Conservation (phyloP, 441 rosid genomes). For the Jatropha multifida region DNA sequence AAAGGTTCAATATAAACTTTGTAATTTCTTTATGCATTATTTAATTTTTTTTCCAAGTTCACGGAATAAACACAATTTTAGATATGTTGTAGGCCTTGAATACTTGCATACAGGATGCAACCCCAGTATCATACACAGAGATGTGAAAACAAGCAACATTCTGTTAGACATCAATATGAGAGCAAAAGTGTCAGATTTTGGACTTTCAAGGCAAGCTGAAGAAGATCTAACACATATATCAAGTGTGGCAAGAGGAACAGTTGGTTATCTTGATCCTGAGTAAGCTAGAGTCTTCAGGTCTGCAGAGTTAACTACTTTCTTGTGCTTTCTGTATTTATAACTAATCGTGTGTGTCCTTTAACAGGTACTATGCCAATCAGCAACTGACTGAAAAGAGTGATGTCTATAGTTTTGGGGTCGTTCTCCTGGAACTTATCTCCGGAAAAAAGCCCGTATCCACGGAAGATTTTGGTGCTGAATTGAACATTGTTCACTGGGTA, state of each 20-base stretch:
- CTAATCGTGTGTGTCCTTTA: constrained; percentile 7
- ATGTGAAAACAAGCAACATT: constrained; percentile 93
- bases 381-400: constrained; percentile 94
- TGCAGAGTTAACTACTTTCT: constrained; percentile 9
- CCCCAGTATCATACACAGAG: constrained; percentile 93
- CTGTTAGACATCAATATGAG: constrained; percentile 89
- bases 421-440: constrained; percentile 84
- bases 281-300: constrained; percentile 36
- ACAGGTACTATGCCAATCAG: constrained; percentile 88
- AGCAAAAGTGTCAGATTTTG: constrained; percentile 97
- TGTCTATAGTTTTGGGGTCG: constrained; percentile 95
- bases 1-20: constrained; percentile 55
- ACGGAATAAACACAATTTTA: constrained; percentile 32
- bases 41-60: background rate
- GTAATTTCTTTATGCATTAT: constrained; percentile 8
- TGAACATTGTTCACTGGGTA: constrained; percentile 96
- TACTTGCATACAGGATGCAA: constrained; percentile 95
- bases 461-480: constrained; percentile 81
- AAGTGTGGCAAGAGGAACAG: constrained; percentile 89
- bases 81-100: constrained; percentile 75
- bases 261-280: constrained; percentile 97
- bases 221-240: constrained; percentile 89
- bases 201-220: constrained; percentile 93
- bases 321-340: constrained; percentile 4
- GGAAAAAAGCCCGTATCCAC: constrained; percentile 81